Base-by-base conservation (phyloP, 345 rosid species). In the Populus pruinosa region DNA sequence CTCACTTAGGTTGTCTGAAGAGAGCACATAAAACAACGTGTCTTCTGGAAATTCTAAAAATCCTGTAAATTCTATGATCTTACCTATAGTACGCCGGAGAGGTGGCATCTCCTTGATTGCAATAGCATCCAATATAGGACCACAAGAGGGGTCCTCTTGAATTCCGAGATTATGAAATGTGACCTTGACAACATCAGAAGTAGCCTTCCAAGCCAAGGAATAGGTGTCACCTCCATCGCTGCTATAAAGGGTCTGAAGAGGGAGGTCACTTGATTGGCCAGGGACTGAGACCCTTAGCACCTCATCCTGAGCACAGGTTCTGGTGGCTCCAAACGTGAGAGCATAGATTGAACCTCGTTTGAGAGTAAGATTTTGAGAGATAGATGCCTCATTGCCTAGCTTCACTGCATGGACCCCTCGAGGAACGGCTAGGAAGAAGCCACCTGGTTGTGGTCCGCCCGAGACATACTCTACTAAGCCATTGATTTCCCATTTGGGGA, bases 391-490 rank as follows among this genome's bases (percentile, higher is more conserved):
- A 83, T 91, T 92, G 67, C 98, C 98, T 20, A 94, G 86, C 82
- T 90, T 87, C 41, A 88, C 90, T 0, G 98, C 98, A 7, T 91
- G 97, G 68, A 80, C 79, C 1, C 97, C 98, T 0, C 96, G 91
- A 1, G 98, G 94, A 36, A 94, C 82, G 1, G 89, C 71, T 0
- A 87, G 80, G 81, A 76, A 92, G 82, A 94, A 91, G 6, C 98
- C 95, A 0, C 98, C 93, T 0, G 97, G 97, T 70, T 92, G 96
- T 1, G 96, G 94, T 65, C 98, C 98, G 1, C 93, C 94, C 0
- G 92, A 87, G 69, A 94, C 85, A 73, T 80, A 85, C 86, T 94
- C 94, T 8, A 92, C 96, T 35, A 88, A 76, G 70, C 97, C 97
- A 1, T 76, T 53, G 80, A 88, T 89, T 82, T 88, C 88, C 98